Conservation (phyloP, 2,329 filamentous ascomycete species). For the Ramichloridium luteum region DNA sequence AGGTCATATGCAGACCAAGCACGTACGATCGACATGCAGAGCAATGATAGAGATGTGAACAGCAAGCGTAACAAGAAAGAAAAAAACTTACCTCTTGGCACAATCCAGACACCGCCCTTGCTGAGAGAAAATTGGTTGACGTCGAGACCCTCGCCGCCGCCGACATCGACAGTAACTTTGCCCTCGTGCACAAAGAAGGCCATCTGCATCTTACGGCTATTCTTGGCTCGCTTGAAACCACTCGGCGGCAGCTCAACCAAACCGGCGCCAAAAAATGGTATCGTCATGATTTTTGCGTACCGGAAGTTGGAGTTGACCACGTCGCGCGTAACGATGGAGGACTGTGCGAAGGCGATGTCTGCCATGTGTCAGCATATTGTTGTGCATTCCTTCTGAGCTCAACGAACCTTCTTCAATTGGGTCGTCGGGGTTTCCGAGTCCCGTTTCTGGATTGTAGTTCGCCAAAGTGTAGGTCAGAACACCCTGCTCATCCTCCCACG, state of each 20-base stretch:
- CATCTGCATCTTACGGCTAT: conserved; percentile 93
- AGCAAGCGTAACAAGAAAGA: conserved; percentile 10
- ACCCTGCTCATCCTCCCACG: conserved; percentile 60
- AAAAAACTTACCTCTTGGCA: conserved; percentile 67
- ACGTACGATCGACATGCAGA: no score
- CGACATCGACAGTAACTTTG: conserved; percentile 64
- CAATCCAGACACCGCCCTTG: conserved; percentile 84
- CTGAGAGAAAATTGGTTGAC: conserved; percentile 68
- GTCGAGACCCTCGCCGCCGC: conserved; percentile 30
- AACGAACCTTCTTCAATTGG: conserved; percentile 28
- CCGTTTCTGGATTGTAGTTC: conserved; percentile 35
- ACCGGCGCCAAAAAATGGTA: conserved; percentile 79
- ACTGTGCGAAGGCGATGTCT: conserved; percentile 50
- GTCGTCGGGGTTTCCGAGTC: conserved; percentile 27
- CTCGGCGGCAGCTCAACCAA: conserved; percentile 79
- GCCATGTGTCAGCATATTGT: conserved; percentile 6
- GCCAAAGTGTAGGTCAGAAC: conserved; percentile 51
- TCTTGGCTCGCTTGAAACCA: conserved; percentile 78
- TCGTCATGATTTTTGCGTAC: conserved; percentile 76
- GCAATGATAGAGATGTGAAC: conserved; percentile 4
- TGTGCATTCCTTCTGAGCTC: conserved; percentile 1
- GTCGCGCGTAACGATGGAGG: conserved; percentile 45
- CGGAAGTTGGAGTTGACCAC: conserved; percentile 60
- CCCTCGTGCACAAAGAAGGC: conserved; percentile 83
- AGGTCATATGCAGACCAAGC: no score